Base-by-base conservation (phyloP, 441 rosid species). In the Capsella rubella region DNA sequence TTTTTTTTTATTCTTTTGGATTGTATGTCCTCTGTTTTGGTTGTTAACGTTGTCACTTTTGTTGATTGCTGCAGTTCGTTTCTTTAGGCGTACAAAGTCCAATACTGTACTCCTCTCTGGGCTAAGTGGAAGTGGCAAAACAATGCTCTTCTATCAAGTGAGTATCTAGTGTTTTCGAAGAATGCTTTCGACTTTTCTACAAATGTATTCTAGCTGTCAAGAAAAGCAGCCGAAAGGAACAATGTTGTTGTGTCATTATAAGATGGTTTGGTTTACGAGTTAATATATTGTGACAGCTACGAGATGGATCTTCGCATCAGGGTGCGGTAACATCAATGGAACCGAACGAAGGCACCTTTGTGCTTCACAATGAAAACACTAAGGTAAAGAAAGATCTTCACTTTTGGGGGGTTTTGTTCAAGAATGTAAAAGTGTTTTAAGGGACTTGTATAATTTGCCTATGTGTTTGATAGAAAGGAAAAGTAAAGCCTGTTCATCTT, bases 251-350 rank as follows among this genome's bases (percentile, higher is more conserved):
- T 34, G 25, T 15, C 14, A 5, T 31, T 32, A 53, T 15, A 73
- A 55, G 61, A 59, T 65, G 77, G 35, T 64, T 82, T 25, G 28
- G 37, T 32, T 53, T 45, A 21, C 76, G 57, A 70, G 61, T 76
- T 42, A 56, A 60, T 81, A 54, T 43, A 43, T 52, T 74, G 53
- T 82, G 69, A 62, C 80, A 91, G 98, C 96, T 91, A 61, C 93
- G 89, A 49, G 98, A 91, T 86, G 99, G 95, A 62, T 87, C 92
- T 57, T 72, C 88, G 4, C 97, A 92, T 76, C 93, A 80, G 73
- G 97, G 92, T 32, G 86, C 90, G 55, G 94, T 90, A 34, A 90
- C 95, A 13, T 92, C 99, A 13, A 89, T 95, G 97, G 97, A 92
- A 79, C 89, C 95, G 13, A 89, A 90, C 50, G 97, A 89, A 84